phyloP scores from a whole-genome alignment of 305 asterid genomes.

The Fraxinus paxiana region DNA sequence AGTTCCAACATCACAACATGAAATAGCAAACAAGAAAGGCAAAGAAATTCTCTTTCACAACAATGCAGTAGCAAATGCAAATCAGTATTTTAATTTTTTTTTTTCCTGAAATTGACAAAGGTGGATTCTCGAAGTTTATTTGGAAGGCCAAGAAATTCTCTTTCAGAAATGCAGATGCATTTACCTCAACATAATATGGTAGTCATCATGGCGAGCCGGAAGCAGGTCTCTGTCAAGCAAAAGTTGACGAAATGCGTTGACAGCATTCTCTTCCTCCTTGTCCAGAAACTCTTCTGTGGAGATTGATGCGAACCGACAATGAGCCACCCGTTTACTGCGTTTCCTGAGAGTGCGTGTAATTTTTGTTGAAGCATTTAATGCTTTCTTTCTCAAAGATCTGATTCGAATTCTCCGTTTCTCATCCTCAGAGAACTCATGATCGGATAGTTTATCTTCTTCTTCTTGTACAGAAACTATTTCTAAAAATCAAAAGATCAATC shows the following conservation, averaged over 20 bases:
- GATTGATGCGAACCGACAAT: constrained; percentile 66
- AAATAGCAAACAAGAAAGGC: constrained; percentile 13
- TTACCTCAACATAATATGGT: constrained; percentile 84
- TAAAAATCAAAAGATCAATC: constrained; percentile 11
- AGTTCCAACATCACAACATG: background rate
- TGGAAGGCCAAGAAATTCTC: background rate
- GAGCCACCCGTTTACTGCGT: constrained; percentile 51
- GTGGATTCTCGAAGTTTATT: background rate
- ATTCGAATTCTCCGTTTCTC: constrained; percentile 59
- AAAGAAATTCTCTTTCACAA: background rate
- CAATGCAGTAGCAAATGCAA: background rate
- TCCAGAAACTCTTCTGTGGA: constrained; percentile 64
- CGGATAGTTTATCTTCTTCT: constrained; percentile 56
- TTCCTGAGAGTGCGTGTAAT: constrained; percentile 44
- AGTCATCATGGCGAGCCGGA: constrained; percentile 82
- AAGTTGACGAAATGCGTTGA: constrained; percentile 52
- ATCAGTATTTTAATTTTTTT: background rate
- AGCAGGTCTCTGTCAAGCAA: constrained; percentile 70
- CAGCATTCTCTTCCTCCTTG: constrained; percentile 74
- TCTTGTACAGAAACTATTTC: constrained; percentile 47
- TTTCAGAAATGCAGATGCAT: constrained; percentile 10
- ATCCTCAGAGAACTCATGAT: constrained; percentile 63
- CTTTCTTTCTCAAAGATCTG: constrained; percentile 73
- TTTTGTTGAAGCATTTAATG: constrained; percentile 56
- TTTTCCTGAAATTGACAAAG: background rate